Percentiles rank a stretch among this genome's conserved stretches.
phyloP scores from a whole-genome alignment of 2,329 filamentous ascomycete species.

The Ophiostoma sp. region DNA sequence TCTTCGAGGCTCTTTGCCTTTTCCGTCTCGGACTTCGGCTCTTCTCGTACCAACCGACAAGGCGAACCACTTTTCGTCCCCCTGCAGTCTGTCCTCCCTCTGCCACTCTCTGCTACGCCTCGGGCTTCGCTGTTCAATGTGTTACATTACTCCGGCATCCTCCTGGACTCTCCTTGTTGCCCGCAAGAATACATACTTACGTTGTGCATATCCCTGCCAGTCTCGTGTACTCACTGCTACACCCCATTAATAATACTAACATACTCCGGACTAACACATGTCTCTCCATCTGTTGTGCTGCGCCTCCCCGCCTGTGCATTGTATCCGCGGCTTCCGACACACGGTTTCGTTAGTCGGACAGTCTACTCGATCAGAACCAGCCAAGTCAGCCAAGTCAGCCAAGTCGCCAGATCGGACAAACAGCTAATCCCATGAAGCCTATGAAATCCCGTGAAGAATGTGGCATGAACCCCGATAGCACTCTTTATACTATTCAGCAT shows the following conservation, averaged over 20 bases:
- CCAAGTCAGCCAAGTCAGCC: too few species aligned
- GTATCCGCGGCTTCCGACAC: conserved; percentile 10
- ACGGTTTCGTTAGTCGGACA: not conserved
- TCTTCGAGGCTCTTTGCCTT: not conserved
- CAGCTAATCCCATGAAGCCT: not conserved
- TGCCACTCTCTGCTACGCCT: not conserved
- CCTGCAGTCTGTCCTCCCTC: not conserved
- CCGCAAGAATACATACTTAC: not conserved
- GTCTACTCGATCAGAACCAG: too few species aligned
- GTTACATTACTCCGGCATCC: not conserved
- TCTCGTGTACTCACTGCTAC: not conserved
- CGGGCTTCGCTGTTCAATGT: not conserved
- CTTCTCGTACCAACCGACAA: conserved; percentile 13
- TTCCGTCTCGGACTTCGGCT: conserved; percentile 13
- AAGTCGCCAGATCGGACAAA: not conserved
- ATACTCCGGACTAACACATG: not conserved
- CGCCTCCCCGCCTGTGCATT: conserved; percentile 5
- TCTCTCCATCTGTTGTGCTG: conserved; percentile 5
- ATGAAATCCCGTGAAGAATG: too few species aligned
- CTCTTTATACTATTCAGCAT: not conserved
- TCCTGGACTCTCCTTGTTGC: not conserved
- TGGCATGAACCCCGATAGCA: not conserved
- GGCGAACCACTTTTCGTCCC: conserved; percentile 13
- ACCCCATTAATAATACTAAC: not conserved
- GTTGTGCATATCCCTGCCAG: not conserved